phyloP scores from a whole-genome alignment of 768 basidiomycete species.

The Lactarius sp. region DNA sequence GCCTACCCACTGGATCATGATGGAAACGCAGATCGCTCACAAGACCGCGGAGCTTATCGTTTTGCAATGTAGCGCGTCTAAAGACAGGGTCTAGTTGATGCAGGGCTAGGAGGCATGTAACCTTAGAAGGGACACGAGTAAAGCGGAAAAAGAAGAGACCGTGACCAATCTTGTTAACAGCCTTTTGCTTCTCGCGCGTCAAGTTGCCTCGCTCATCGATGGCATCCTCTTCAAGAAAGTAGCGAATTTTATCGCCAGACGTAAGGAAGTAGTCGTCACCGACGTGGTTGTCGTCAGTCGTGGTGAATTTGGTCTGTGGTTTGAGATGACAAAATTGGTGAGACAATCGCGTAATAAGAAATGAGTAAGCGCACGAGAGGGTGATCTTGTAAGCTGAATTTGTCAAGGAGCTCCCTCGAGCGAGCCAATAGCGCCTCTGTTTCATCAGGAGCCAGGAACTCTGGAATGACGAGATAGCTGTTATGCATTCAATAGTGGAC shows the following conservation, averaged over 20 bases:
- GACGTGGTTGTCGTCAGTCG: conserved; percentile 67
- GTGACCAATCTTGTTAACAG: conserved; percentile 95
- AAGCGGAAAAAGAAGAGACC: conserved; percentile 39
- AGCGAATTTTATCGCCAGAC: conserved; percentile 92
- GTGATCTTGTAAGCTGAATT: conserved; percentile 73
- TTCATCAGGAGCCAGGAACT: conserved; percentile 60
- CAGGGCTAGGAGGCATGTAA: conserved; percentile 46
- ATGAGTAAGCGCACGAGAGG: conserved; percentile 54
- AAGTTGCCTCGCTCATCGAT: conserved; percentile 66
- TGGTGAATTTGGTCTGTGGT: conserved; percentile 82
- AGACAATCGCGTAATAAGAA: background rate
- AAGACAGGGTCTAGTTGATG: conserved; percentile 85
- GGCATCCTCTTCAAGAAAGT: conserved; percentile 90
- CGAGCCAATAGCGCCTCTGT: conserved; percentile 57
- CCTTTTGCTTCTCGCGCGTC: conserved; percentile 60
- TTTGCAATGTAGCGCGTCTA: conserved; percentile 73
- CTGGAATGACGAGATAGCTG: conserved; percentile 76
- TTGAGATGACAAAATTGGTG: background rate
- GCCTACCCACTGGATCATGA: conserved; percentile 73
- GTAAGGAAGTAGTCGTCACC: conserved; percentile 92
- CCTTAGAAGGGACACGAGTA: background rate
- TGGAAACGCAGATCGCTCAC: conserved; percentile 81
- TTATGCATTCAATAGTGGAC: background rate
- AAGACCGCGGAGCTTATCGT: conserved; percentile 60
- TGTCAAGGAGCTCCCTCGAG: conserved; percentile 70